Base-by-base conservation (phyloP, 2,329 filamentous ascomycete genomes). In the Penicillium sp. region DNA sequence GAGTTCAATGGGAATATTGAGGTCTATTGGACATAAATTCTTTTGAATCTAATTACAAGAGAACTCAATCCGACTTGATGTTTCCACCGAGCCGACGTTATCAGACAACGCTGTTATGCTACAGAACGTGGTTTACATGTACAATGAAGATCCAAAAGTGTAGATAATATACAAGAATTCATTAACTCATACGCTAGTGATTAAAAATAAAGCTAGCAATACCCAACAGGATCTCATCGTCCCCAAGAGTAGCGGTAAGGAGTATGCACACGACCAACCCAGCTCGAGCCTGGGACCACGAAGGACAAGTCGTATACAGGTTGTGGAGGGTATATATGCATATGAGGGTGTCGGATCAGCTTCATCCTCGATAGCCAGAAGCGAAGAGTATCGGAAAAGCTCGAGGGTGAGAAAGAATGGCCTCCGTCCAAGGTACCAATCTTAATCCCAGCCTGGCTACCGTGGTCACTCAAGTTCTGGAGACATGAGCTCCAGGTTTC, bases 201-300 rank as follows among this genome's bases (percentile, higher is more conserved):
- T 56, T 61, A 62, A 62, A 53, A 55, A 61, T 59, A 63, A 61
- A 55, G 61, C 51, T 57, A 55, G 63, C 52, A 51, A 64, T 60
- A 50, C 46, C 46, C 55, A 54, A 60, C 30, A 43, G 50, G 35
- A n/a, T 44, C 40, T n/a, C 47, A 29, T 40, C 32, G 39, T 19
- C 35, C 43, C 43, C 51, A 35, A 35, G 13, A 34, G 35, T 51
- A 51, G 43, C 10, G 52, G 46, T 41, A 55, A 51, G 32, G 38
- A 30, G 14, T 27, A 29, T 47, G 35, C 45, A 55, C 30, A 43
- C 23, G 7, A 29, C 45, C 32, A 30, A 34, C 18, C 40, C 19
- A 5, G n/a, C 29, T 34, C 42, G 1, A 32, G 43, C 42, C 42
- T 14, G 13, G n/a, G 30, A 16, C 10, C 44, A 27, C 18, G 30